These are phyloP conservation scores for Irpex sp. DNA, from an alignment of 1,284 basidiomycete genomes.

Conservation along the genomic window DNA sequence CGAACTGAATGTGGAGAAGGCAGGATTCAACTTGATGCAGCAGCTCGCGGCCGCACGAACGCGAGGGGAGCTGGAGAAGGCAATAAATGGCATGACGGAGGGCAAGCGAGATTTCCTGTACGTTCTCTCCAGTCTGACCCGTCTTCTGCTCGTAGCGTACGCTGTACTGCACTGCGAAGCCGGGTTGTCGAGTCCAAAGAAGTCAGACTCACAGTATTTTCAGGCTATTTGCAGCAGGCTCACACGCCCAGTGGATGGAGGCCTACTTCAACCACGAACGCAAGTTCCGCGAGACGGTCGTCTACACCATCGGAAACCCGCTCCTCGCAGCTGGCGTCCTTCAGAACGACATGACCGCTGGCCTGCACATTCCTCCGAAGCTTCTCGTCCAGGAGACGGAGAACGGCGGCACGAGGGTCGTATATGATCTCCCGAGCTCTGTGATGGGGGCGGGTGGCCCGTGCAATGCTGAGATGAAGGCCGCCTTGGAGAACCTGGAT, in stretches of 20 bases:
- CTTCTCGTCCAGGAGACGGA: not conserved
- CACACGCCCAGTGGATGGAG: slow-evolving; percentile 40
- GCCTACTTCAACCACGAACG: slow-evolving; percentile 23
- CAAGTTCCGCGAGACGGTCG: slow-evolving; percentile 29
- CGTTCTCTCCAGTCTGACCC: slow-evolving; percentile 1
- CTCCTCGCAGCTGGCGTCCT: slow-evolving; percentile 47
- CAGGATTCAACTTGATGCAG: slow-evolving; percentile 26
- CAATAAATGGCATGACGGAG: slow-evolving; percentile 26
- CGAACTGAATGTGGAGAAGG: slow-evolving; percentile 37
- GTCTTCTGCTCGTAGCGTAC: not conserved
- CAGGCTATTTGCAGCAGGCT: slow-evolving; percentile 43
- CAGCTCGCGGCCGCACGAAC: slow-evolving; percentile 27
- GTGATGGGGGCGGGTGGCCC: not conserved
- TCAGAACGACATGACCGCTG: slow-evolving; percentile 19
- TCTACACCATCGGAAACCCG: slow-evolving; percentile 54
- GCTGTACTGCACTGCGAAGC: too few relatives aligned
- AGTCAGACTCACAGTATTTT: not conserved
- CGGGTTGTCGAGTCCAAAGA: too few relatives aligned
- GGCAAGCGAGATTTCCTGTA: slow-evolving; percentile 43
- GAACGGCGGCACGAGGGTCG: not conserved
- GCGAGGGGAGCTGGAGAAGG: slow-evolving; percentile 35
- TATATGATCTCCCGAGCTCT: not conserved
- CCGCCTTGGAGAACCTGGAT: slow-evolving; percentile 37
- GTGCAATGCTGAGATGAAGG: slow-evolving; percentile 30
- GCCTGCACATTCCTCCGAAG: not conserved